Evolutionary conservation across 441 rosid genomes (phyloP), one percentile per base, ranked within the genome.

Genomic region (Bocquillonia castaneifolia): DNA sequence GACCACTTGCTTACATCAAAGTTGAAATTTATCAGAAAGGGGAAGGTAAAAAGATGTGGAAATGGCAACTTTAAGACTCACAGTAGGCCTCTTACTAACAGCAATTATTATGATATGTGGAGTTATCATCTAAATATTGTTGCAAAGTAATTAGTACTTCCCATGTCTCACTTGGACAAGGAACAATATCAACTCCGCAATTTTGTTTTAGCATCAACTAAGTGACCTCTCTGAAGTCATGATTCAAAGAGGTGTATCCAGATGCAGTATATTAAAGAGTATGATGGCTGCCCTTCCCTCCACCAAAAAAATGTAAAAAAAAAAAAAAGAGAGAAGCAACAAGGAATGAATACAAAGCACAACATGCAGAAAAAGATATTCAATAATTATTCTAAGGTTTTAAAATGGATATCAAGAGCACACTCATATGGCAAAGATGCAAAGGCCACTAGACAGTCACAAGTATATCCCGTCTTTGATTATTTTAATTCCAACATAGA

Each of bases 151-250:
- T 74, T 45, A 75, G 78, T 79, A 77, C 72, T 77, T 71, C 74
- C 73, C 82, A 59, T 47, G 83, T 76, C 81, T 72, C 67, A 79
- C 91, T 87, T 74, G 59, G 64, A 76, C 83, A 86, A 66, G 83
- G 72, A 79, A 85, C 74, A 82, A 73, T 78, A 85, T 74, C 82
- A 63, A 72, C 84, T 82, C 75, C 66, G 94, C 88, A 57, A n/a
- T 74, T 73, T 86, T 77, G 36, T 63, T 93, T 60, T 90, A 73
- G 98, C 98, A 92, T 94, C 92, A 48, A 66, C 34, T 71, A 73
- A 81, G 96, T 90, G 98, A 85, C 96, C 96, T 61, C 78, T 73
- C 78, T 76, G 88, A 90, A 85, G 87, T 74, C 63, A 84, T 62
- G 76, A 88, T 81, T 83, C 86, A 82, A 75, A 73, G 76, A 87